Conservation (phyloP, 306 rosid species). For the Elaeagnus macrophylla region DNA sequence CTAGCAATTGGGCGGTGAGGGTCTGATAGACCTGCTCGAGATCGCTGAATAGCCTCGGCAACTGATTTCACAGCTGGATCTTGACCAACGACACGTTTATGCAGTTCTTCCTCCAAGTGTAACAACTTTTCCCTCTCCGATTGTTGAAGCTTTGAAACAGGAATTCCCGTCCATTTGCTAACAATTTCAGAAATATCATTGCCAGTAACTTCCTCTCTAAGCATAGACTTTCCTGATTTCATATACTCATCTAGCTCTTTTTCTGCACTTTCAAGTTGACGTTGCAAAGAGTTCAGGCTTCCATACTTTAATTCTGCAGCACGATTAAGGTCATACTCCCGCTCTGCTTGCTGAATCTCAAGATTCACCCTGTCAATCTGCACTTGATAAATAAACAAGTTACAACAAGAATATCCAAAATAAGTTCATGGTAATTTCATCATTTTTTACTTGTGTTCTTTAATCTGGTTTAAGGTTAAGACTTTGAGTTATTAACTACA, state of each 20-base stretch:
- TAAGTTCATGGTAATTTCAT: no score
- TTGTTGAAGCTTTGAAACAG: slow-evolving; percentile 90
- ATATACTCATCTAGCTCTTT: slow-evolving; percentile 81
- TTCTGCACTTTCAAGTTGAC: slow-evolving; percentile 72
- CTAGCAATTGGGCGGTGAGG: slow-evolving; percentile 96
- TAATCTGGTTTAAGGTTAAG: no score
- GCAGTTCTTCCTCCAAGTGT: slow-evolving; percentile 88
- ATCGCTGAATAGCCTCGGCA: slow-evolving; percentile 89
- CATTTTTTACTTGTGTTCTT: no score
- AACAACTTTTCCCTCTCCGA: slow-evolving; percentile 82
- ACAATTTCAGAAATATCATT: slow-evolving; percentile 89
- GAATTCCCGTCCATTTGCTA: slow-evolving; percentile 98
- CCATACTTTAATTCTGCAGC: slow-evolving; percentile 97
- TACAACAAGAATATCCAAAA: no score
- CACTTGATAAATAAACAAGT: slow-evolving; percentile 12
- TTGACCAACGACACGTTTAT: slow-evolving; percentile 92
- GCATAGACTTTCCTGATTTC: slow-evolving; percentile 91
- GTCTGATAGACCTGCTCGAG: slow-evolving; percentile 96
- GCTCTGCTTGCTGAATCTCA: slow-evolving; percentile 95
- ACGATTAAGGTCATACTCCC: slow-evolving; percentile 94
- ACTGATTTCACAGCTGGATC: slow-evolving; percentile 91
- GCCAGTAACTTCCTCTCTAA: slow-evolving; percentile 92
- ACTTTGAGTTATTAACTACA: no score
- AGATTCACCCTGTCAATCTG: slow-evolving; percentile 93
- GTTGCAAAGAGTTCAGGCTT: slow-evolving; percentile 76